These are phyloP conservation scores for Linnemannia zychae DNA, from an alignment of 192 early-diverging fungal genomes.

Conservation along the genomic window DNA sequence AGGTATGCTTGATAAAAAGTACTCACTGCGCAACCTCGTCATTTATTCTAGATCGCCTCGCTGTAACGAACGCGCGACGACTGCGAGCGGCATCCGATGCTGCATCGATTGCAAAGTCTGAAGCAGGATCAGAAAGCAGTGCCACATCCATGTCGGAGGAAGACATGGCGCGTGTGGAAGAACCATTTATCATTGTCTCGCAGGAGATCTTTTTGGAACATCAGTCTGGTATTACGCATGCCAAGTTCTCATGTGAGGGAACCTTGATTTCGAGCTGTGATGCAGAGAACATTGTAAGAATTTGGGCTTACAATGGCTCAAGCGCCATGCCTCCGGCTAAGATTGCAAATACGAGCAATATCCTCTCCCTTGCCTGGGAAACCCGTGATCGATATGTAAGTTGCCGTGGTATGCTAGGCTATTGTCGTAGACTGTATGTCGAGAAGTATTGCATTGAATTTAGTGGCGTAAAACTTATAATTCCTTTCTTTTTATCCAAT, in stretches of 20 bases:
- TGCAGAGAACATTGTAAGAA: constrained; percentile 70
- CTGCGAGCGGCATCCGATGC: constrained; percentile 50
- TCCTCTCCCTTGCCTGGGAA: constrained; percentile 50
- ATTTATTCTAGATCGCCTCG: constrained; percentile 26
- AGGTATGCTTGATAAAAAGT: neutral
- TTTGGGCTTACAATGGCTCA: constrained; percentile 55
- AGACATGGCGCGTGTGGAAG: constrained; percentile 24
- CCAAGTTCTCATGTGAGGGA: constrained; percentile 68
- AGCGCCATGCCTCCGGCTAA: constrained; percentile 49
- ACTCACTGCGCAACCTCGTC: neutral
- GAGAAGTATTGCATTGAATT: neutral
- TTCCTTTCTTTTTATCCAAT: neutral
- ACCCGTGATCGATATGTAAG: constrained; percentile 57
- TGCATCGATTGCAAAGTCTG: constrained; percentile 41
- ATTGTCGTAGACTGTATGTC: neutral
- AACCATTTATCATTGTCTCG: constrained; percentile 47
- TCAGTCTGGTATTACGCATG: constrained; percentile 68
- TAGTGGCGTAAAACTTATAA: neutral
- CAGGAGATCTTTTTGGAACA: constrained; percentile 73
- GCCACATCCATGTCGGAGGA: constrained; percentile 30
- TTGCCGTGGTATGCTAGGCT: neutral
- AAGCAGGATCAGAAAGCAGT: constrained; percentile 35
- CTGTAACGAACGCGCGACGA: constrained; percentile 37
- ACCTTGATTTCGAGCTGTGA: constrained; percentile 73
- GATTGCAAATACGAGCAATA: constrained; percentile 39